These are phyloP conservation scores for Coprinopsis cinerea DNA, from an alignment of 768 basidiomycete genomes.

Conservation along the genomic window DNA sequence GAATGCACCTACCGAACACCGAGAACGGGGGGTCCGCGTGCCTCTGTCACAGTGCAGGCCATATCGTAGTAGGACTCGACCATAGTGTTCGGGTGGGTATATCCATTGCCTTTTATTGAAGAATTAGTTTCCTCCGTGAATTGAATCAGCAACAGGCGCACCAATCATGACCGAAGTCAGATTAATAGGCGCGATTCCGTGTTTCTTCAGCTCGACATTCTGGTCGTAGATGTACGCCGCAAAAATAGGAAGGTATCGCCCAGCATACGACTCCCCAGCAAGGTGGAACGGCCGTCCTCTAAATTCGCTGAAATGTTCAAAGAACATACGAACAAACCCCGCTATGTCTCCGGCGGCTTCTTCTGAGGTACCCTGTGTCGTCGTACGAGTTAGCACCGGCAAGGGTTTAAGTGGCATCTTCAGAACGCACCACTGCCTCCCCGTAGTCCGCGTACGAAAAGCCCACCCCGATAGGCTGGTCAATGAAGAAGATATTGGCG, in stretches of 20 bases:
- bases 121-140: neutral
- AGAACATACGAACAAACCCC: constrained; percentile 66
- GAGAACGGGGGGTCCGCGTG: constrained; percentile 39
- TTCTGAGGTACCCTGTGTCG: constrained; percentile 62
- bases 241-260: constrained; percentile 68
- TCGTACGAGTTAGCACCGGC: too few species aligned
- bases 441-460: constrained; percentile 63
- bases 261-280: constrained; percentile 75
- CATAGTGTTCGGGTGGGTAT: constrained; percentile 50
- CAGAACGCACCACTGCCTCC: constrained; percentile 40
- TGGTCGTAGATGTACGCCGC: constrained; percentile 74
- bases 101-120: constrained; percentile 48
- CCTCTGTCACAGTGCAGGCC: constrained; percentile 48
- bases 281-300: constrained; percentile 62
- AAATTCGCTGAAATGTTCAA: constrained; percentile 67
- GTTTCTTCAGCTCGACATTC: constrained; percentile 48
- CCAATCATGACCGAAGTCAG: constrained; percentile 71
- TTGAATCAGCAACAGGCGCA: constrained; percentile 17
- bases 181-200: constrained; percentile 55
- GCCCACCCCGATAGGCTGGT: constrained; percentile 57
- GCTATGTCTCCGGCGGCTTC: constrained; percentile 68
- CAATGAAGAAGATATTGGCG: constrained; percentile 58
- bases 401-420: neutral
- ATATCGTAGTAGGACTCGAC: constrained; percentile 39
- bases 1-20: constrained; percentile 42